A percentile compares a stretch with the other conserved stretches of the same genome.
These are phyloP conservation scores for Ceratocystis diversiconidia DNA, from an alignment of 2,329 filamentous ascomycete species.

Conservation along the genomic window DNA sequence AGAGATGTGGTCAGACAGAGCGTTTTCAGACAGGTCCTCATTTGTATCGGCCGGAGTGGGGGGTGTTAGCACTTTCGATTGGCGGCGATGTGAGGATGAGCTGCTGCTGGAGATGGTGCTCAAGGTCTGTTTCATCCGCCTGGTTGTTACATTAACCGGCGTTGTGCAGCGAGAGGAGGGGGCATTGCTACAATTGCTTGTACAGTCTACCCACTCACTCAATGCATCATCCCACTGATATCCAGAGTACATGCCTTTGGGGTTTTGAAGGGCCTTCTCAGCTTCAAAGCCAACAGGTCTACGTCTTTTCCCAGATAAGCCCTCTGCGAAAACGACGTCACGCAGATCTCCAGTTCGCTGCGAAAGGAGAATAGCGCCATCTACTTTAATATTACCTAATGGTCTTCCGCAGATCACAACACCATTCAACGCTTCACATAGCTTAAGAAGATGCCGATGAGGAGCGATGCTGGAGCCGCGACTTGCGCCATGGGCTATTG, in stretches of 20 bases:
- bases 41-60: background rate
- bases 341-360: slow-evolving; percentile 38
- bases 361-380: slow-evolving; percentile 38
- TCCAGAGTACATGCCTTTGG: slow-evolving; percentile 24
- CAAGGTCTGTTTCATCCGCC: background rate
- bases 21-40: background rate
- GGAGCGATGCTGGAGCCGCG: slow-evolving; percentile 29
- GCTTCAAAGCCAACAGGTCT: background rate
- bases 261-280: background rate
- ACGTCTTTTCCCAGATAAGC: slow-evolving; percentile 22
- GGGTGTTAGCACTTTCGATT: background rate
- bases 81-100: background rate
- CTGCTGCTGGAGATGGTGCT: slow-evolving; percentile 1
- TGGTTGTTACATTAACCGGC: background rate
- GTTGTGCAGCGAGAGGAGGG: background rate
- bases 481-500: slow-evolving; percentile 34
- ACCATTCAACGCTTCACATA: slow-evolving; percentile 30
- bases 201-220: slow-evolving; percentile 27
- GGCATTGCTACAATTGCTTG: background rate
- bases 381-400: slow-evolving; percentile 29
- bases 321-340: slow-evolving; percentile 41
- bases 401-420: slow-evolving; percentile 26
- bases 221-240: slow-evolving; percentile 31
- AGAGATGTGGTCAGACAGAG: background rate
- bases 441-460: slow-evolving; percentile 27